Conservation (phyloP, 306 rosid genomes). For the Trichosanthes truncata region DNA sequence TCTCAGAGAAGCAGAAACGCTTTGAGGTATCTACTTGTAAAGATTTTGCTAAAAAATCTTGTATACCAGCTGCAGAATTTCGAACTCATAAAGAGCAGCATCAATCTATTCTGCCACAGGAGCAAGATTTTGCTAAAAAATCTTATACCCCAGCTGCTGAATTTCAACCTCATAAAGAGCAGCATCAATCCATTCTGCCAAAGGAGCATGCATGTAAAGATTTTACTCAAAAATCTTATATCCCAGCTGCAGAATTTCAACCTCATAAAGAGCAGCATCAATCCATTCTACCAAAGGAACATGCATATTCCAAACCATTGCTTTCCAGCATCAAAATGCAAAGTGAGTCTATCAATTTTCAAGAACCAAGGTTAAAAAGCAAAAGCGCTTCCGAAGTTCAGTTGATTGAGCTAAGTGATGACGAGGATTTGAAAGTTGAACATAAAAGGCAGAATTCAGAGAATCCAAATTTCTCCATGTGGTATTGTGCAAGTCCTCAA, state of each 20-base stretch:
- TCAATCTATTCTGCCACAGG: not conserved
- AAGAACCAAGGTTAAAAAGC: not conserved
- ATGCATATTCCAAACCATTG: not conserved
- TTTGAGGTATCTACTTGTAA: not conserved
- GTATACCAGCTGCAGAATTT: not conserved
- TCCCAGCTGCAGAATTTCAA: not conserved
- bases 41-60: not conserved
- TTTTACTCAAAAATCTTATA: not conserved
- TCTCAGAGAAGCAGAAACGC: not conserved
- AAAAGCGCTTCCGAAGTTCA: not conserved
- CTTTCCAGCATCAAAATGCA: not conserved
- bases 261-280: not conserved
- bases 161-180: not conserved
- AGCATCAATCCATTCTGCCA: constrained; percentile 1
- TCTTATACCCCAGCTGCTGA: not conserved
- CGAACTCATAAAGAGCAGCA: not conserved
- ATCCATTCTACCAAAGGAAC: not conserved
- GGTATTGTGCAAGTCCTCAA: constrained; percentile 37
- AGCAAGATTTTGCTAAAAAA: not conserved
- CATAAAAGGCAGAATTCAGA: constrained; percentile 13
- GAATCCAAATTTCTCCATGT: constrained; percentile 19
- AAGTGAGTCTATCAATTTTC: not conserved
- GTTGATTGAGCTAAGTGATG: not conserved
- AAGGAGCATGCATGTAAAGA: not conserved
- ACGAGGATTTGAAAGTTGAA: not conserved